Evolutionary conservation across 1,284 basidiomycete species (phyloP).

Genomic region (Ceratorhiza oryzae-sativae): DNA sequence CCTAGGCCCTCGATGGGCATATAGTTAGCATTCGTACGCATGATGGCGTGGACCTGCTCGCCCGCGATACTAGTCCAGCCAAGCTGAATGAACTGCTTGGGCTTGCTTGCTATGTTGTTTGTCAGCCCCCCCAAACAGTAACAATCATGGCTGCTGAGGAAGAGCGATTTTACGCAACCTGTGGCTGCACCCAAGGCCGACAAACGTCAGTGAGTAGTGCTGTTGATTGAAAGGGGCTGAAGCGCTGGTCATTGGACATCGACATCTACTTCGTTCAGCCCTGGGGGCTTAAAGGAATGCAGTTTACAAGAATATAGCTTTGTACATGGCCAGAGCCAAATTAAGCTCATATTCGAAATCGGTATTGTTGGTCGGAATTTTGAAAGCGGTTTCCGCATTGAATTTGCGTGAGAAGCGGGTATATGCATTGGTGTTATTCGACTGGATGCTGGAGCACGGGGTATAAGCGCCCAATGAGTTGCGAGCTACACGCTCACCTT

Average conservation of each 20-base stretch:
- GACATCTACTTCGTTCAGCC: too few relatives aligned
- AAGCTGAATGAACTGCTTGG: constrained; percentile 22
- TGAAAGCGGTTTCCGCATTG: too few relatives aligned
- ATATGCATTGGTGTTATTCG: not conserved
- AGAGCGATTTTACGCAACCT: not conserved
- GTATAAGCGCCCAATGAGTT: not conserved
- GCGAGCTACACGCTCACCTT: not conserved
- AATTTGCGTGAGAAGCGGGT: too few relatives aligned
- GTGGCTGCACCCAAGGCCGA: too few relatives aligned
- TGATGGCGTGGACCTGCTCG: not conserved
- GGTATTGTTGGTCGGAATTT: too few relatives aligned
- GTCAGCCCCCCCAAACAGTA: constrained; percentile 5
- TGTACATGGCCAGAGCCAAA: too few relatives aligned
- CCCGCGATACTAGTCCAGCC: constrained; percentile 27
- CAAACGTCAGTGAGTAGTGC: too few relatives aligned
- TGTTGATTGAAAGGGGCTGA: too few relatives aligned
- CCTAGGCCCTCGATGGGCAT: not conserved
- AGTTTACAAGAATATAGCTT: too few relatives aligned
- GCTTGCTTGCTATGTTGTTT: constrained; percentile 22
- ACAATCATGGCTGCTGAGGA: constrained; percentile 31
- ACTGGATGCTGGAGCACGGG: not conserved
- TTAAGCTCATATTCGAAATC: too few relatives aligned
- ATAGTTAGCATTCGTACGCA: constrained; percentile 8
- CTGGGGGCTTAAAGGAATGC: too few relatives aligned
- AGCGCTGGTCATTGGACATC: too few relatives aligned